phyloP scores from a whole-genome alignment of 306 rosid genomes.

The Cucurbita moschata region DNA sequence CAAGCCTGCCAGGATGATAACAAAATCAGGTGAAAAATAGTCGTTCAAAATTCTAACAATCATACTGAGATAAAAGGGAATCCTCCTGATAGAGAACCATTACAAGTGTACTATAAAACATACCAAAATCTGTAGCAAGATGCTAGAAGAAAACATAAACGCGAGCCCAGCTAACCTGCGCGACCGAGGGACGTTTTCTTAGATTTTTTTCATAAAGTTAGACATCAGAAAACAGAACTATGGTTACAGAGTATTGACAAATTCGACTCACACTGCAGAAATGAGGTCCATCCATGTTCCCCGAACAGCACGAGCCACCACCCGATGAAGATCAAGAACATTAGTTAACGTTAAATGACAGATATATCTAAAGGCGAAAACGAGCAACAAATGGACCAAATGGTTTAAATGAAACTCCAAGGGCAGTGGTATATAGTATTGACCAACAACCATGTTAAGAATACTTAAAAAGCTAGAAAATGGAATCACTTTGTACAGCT shows the following conservation, averaged over 20 bases:
- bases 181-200: neutral
- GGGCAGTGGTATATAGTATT: neutral
- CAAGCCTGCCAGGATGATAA: conserved; percentile 56
- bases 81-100: neutral
- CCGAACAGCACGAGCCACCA: conserved; percentile 9
- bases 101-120: conserved; percentile 2
- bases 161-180: conserved; percentile 98
- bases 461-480: neutral
- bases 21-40: conserved; percentile 4
- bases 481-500: neutral
- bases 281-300: conserved; percentile 2
- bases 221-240: conserved; percentile 3
- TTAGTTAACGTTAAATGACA: neutral
- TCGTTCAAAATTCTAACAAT: conserved; percentile 7
- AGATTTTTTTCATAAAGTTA: conserved; percentile 10
- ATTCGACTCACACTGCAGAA: conserved; percentile 64
- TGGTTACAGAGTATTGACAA: conserved; percentile 11
- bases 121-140: conserved; percentile 93
- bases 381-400: neutral
- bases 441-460: neutral
- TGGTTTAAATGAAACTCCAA: neutral
- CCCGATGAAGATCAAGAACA: neutral
- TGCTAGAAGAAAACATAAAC: conserved; percentile 96
- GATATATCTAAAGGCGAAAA: neutral
- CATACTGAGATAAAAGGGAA: neutral